Evolutionary conservation across 148 eudicot species (phyloP), one percentile per base, ranked within the genome.

Genomic region (Spergularia marina): DNA sequence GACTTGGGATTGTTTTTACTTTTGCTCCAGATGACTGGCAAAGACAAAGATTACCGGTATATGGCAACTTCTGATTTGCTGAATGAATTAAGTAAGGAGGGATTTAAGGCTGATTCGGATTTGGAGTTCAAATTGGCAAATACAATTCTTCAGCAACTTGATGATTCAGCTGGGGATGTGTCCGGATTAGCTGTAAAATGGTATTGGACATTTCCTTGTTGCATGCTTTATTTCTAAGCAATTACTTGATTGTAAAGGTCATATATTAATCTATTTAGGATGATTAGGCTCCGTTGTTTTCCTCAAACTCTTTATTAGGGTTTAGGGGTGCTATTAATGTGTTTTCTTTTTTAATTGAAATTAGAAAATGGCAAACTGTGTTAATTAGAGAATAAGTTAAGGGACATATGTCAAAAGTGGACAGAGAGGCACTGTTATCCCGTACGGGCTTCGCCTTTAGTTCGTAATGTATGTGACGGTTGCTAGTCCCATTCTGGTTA

Each of bases 61-160:
- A 93, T 93, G 98, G 98, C 98, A 54, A 93, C 98, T 81, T 94
- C 98, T n/a, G 98, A 94, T 83, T 78, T 94, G 88, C 86, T 94
- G 23, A 91, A 90, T 80, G 98, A 91, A 80, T 85, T 94, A 74
- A 90, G 86, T 83, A 94, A 88, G 79, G 97, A 92, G 41, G 96
- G 85, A 5, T 92, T 94, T 80, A 88, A 83, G 86, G 83, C 84
- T 68, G 98, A 92, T 82, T 68, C 78, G 62, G 97, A 94, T 71
- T 85, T 91, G 57, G 93, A 91, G 86, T 82, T 86, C 71, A 95
- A 92, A 79, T 76, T 95, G 87, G 87, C 91, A 18, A 89, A 81
- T 77, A 89, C 87, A 65, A 87, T 91, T 71, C 83, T 95, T 55
- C 98, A 92, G 77, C 98, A 95, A 80, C 96, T 95, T 63, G 92